phyloP scores from a whole-genome alignment of 2,329 filamentous ascomycete species.

The Aaosphaeria pasadenensis region DNA sequence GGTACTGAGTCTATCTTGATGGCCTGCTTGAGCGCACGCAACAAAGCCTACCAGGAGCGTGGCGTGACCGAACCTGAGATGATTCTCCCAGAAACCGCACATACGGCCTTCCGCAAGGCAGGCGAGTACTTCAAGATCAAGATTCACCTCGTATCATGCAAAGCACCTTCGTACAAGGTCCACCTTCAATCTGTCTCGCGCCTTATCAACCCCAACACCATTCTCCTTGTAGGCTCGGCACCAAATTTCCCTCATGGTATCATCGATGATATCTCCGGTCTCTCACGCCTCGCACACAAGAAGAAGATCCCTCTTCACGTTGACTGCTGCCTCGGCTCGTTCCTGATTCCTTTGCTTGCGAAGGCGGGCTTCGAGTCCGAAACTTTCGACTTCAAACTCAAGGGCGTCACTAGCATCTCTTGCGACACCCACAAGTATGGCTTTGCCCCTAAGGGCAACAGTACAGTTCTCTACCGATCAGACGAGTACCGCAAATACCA shows the following conservation, averaged over 20 bases:
- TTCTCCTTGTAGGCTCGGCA: conserved; percentile 88
- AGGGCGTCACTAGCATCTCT: conserved; percentile 91
- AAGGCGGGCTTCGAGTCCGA: conserved; percentile 89
- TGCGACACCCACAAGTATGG: conserved; percentile 99
- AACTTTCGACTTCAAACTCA: conserved; percentile 89
- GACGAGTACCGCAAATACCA: conserved; percentile 78
- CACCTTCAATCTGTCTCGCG: conserved; percentile 73
- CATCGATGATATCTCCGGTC: conserved; percentile 85
- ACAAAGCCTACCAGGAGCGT: conserved; percentile 83
- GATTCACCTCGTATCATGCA: conserved; percentile 81
- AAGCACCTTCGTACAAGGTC: conserved; percentile 81
- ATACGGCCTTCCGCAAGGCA: conserved; percentile 96
- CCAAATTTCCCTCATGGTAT: conserved; percentile 99
- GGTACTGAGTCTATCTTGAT: conserved; percentile 97
- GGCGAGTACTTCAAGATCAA: conserved; percentile 97
- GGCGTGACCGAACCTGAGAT: conserved; percentile 93
- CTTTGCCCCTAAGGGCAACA: conserved; percentile 97
- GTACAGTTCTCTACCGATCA: conserved; percentile 84
- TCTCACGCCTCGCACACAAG: conserved; percentile 78
- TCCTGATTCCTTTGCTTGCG: conserved; percentile 87
- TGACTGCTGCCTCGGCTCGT: conserved; percentile 95
- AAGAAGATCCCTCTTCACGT: conserved; percentile 87
- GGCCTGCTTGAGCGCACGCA: conserved; percentile 85
- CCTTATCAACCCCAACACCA: conserved; percentile 89
- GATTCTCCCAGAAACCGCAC: conserved; percentile 92